These are phyloP conservation scores for Sporothrix euskadiensis DNA, from an alignment of 2,329 filamentous ascomycete genomes.

Conservation along the genomic window DNA sequence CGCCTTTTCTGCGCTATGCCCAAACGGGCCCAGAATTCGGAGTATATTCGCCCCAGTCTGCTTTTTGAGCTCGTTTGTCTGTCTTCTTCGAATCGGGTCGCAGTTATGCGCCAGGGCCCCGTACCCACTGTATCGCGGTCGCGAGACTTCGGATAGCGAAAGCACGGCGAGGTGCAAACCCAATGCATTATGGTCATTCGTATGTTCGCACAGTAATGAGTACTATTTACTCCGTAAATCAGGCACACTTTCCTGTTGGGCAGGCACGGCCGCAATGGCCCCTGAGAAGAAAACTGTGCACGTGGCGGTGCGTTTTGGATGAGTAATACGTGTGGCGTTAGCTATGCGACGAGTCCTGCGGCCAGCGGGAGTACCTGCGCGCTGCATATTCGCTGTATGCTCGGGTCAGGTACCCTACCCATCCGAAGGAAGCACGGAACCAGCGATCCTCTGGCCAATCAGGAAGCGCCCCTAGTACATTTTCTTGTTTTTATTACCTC, in stretches of 20 bases:
- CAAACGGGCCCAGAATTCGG: background rate
- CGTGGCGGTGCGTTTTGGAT: conserved; percentile 15
- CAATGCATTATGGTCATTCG: background rate
- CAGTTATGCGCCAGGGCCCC: background rate
- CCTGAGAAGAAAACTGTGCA: background rate
- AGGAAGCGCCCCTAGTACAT: conserved; percentile 2
- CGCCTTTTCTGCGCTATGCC: background rate
- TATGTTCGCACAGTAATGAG: background rate
- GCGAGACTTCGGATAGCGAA: background rate
- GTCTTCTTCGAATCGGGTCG: background rate
- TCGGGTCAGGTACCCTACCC: conserved; percentile 18
- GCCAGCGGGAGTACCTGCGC: background rate
- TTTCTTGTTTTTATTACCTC: conserved; percentile 24
- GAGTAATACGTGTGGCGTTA: conserved; percentile 22
- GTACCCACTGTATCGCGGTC: background rate
- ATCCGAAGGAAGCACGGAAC: conserved; percentile 7
- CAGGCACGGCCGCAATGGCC: background rate
- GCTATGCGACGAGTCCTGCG: background rate
- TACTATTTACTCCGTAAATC: background rate
- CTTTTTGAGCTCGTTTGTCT: background rate
- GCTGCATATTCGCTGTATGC: conserved; percentile 7
- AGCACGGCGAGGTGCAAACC: background rate
- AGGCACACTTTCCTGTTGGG: background rate
- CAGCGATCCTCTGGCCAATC: conserved; percentile 22
- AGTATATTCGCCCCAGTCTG: background rate